These are phyloP conservation scores for Westerdykella sp. DNA, from an alignment of 2,329 filamentous ascomycete species.

Conservation along the genomic window DNA sequence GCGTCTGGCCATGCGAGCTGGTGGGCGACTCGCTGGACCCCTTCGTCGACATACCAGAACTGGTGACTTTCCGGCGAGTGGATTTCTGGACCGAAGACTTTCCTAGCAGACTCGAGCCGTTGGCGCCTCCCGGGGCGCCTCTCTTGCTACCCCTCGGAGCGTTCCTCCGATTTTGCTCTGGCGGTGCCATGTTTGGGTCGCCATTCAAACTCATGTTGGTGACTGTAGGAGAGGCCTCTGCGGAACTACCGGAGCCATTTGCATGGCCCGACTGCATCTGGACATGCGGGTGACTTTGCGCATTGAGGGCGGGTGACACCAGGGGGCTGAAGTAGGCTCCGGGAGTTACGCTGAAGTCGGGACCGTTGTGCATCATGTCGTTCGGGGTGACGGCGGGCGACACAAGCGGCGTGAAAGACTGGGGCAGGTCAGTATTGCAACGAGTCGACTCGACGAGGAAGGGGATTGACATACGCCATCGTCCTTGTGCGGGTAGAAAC, in stretches of 20 bases:
- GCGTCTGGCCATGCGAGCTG: slow-evolving; percentile 7
- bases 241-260: slow-evolving; percentile 45
- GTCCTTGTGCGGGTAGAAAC: slow-evolving; percentile 61
- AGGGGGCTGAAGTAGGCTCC: slow-evolving; percentile 76
- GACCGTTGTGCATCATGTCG: slow-evolving; percentile 58
- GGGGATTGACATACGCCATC: slow-evolving; percentile 51
- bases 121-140: slow-evolving; percentile 44
- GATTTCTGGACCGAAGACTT: slow-evolving; percentile 70
- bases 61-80: slow-evolving; percentile 42
- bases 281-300: slow-evolving; percentile 53
- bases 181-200: slow-evolving; percentile 27
- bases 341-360: slow-evolving; percentile 56
- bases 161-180: slow-evolving; percentile 40
- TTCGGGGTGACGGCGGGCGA: slow-evolving; percentile 80
- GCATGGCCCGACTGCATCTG: slow-evolving; percentile 21
- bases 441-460: neutral
- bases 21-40: slow-evolving; percentile 37
- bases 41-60: slow-evolving; percentile 42
- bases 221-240: slow-evolving; percentile 45
- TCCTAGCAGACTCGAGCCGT: slow-evolving; percentile 48
- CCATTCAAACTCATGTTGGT: slow-evolving; percentile 42
- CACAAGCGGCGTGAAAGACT: slow-evolving; percentile 73
- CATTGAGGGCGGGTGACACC: slow-evolving; percentile 72
- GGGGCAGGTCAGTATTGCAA: slow-evolving; percentile 40
- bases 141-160: slow-evolving; percentile 40